Percentiles rank a stretch among this genome's conserved stretches.
Evolutionary conservation across 140 eudicot species (phyloP).

Genomic region (Anethum foeniculum): DNA sequence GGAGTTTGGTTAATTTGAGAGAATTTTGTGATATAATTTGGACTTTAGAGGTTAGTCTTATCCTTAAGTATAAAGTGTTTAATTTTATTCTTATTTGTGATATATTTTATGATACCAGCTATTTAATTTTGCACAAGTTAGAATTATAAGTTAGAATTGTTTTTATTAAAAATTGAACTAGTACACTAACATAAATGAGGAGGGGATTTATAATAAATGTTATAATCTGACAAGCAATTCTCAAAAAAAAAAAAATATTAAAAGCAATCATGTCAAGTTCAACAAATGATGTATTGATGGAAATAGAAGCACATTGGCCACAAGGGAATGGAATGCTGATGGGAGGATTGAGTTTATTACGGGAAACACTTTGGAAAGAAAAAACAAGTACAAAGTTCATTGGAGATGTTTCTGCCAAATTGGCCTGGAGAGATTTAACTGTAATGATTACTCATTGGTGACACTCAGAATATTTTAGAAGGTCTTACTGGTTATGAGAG

Average conservation of each 20-base stretch:
- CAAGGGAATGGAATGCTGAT: slow-evolving; percentile 30
- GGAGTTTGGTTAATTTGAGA: too few relatives aligned
- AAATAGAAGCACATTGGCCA: slow-evolving; percentile 45
- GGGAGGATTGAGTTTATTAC: slow-evolving; percentile 65
- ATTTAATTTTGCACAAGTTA: too few relatives aligned
- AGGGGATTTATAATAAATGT: slow-evolving; percentile 11
- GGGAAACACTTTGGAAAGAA: slow-evolving; percentile 81
- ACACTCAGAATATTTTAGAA: slow-evolving; percentile 68
- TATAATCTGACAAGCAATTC: slow-evolving; percentile 1
- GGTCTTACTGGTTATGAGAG: slow-evolving; percentile 73
- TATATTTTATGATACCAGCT: too few relatives aligned
- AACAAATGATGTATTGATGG: slow-evolving; percentile 41
- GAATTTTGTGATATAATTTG: too few relatives aligned
- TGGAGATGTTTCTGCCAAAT: slow-evolving; percentile 82
- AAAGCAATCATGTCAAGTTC: slow-evolving; percentile 14
- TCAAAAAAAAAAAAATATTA: background rate
- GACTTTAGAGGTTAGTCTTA: too few relatives aligned
- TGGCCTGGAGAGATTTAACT: slow-evolving; percentile 88
- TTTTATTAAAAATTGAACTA: background rate
- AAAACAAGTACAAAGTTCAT: slow-evolving; percentile 40
- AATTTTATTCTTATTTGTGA: too few relatives aligned
- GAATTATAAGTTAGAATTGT: too few relatives aligned
- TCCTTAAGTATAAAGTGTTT: too few relatives aligned
- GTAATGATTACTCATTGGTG: slow-evolving; percentile 87
- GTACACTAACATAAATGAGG: background rate